Evolutionary conservation across 164 flowering plant genomes (phyloP), one percentile per base, ranked within the genome.

Genomic region (Hamamelis virginiana): DNA sequence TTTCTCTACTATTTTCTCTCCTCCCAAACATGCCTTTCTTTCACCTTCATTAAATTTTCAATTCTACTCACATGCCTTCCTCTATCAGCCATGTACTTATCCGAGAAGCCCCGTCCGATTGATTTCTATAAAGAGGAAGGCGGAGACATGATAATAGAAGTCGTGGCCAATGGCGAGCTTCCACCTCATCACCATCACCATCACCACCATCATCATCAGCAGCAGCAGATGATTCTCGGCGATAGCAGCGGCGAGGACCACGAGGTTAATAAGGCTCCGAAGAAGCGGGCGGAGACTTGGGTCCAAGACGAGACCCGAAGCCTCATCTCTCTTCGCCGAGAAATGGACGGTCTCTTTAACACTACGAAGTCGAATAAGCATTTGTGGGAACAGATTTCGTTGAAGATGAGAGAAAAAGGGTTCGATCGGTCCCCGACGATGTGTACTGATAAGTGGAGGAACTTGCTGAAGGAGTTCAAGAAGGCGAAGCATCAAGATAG

Each of bases 381-480:
- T 33, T 60, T 74, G 33, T 65, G 77, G 73, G 73, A 74, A 16
- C 77, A 69, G 62, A 74, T 74, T 38, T 74, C 77, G 18, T 28
- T 58, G 44, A 74, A 74, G 46, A 74, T 74, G 77, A 69, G 69
- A 47, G 73, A 74, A 43, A 74, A 74, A 15, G 77, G 73, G 13
- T 69, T 74, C 28, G 77, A 74, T 59, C 62, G 77, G 61, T 67
- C 69, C 5, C 61, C 69, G 5, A 56, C 69, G n/a, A 67, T 67
- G 69, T 67, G 69, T 55, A 69, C 73, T 1, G 77, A 74, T 60
- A 74, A 74, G 63, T 74, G 73, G 77, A 74, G 77, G 73, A 74
- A 74, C 38, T 46, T 46, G 70, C 68, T 94, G 73, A 94, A 94
- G 81, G 98, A 94, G 80, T 89, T 79, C 75, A 94, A 94, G 83